Evolutionary conservation across 2,329 filamentous ascomycete genomes (phyloP).

Genomic region (Drechslerella coelobrocha): DNA sequence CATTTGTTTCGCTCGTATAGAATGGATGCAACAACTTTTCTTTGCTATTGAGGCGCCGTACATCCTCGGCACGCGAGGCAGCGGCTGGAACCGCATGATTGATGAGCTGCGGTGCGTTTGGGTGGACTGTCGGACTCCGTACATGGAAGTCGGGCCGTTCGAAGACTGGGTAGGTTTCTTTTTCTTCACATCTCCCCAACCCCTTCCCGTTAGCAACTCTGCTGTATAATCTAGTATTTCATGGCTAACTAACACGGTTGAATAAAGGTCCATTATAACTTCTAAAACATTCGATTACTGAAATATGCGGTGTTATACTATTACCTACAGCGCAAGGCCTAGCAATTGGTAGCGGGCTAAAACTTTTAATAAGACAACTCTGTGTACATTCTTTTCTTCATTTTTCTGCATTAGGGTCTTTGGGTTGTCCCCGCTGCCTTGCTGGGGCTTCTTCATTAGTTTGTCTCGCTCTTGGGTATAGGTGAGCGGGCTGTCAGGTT

Average conservation of each 20-base stretch:
- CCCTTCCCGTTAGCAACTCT: background rate
- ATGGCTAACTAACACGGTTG: constrained; percentile 2
- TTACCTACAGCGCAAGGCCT: background rate
- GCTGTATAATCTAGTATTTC: background rate
- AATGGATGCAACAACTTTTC: constrained; percentile 51
- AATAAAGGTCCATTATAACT: constrained; percentile 45
- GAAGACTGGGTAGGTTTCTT: constrained; percentile 51
- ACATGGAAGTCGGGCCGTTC: constrained; percentile 53
- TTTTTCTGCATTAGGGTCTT: too few species aligned
- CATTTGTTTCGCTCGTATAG: constrained; percentile 9
- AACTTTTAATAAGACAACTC: constrained; percentile 2
- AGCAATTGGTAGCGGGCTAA: background rate
- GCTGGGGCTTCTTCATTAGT: too few species aligned
- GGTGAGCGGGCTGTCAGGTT: too few species aligned
- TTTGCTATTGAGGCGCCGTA: constrained; percentile 52
- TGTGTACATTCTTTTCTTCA: background rate
- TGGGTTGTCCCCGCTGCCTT: too few species aligned
- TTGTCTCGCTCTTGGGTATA: too few species aligned
- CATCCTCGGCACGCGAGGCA: constrained; percentile 52
- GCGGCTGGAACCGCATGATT: constrained; percentile 54
- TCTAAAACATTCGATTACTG: constrained; percentile 8
- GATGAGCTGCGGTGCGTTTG: constrained; percentile 54
- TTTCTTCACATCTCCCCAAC: background rate
- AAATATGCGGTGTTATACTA: background rate
- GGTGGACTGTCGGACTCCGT: constrained; percentile 52